Evolutionary conservation across 1,284 basidiomycete genomes (phyloP), one percentile per base, ranked within the genome.

Genomic region (Porogramme epimiltina): DNA sequence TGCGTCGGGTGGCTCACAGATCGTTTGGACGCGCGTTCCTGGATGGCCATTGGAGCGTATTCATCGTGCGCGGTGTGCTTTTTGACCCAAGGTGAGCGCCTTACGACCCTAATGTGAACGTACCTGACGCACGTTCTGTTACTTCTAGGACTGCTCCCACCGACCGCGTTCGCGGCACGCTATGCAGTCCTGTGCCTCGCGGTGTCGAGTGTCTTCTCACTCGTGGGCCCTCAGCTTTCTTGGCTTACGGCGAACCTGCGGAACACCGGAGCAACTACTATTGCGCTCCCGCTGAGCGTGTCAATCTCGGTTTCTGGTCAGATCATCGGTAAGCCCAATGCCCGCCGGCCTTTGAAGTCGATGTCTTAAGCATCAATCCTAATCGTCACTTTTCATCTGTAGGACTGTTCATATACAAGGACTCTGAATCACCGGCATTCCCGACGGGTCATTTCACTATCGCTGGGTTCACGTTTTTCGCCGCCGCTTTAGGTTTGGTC

Each of bases 401-500:
- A 55, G 71, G 71, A 10, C 62, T 71, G 23, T 72, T 68, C 64
- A 72, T 73, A n/a, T 73, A 72, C 62, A 72, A 70, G 56, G 59
- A 66, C 15, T 50, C 58, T 19, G 68, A 72, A 54, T 63, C 63
- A 1, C 58, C 58, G 8, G 61, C 66, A 13, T 72, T 69, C 51
- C 68, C 65, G 13, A 72, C 70, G 15, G 70, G 70, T 18, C 70
- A 72, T 50, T 71, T 63, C 54, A 69, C 66, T 22, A 71, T 71
- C 42, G 68, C 66, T 11, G 70, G 58, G 18, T 63, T 70, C 23
- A 59, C 65, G 42, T 52, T 64, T 15, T 54, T 49, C 15, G 65
- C 60, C 5, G 61, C 66, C 26, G 19, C 62, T 2, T 47, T 61
- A 23, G 50, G 57, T 23, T 55, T 66, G n/a, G 44, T 47, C 28